Evolutionary conservation across 257 asterid species (phyloP), one percentile per base, ranked within the genome.

Genomic region (Agastache rugosa): DNA sequence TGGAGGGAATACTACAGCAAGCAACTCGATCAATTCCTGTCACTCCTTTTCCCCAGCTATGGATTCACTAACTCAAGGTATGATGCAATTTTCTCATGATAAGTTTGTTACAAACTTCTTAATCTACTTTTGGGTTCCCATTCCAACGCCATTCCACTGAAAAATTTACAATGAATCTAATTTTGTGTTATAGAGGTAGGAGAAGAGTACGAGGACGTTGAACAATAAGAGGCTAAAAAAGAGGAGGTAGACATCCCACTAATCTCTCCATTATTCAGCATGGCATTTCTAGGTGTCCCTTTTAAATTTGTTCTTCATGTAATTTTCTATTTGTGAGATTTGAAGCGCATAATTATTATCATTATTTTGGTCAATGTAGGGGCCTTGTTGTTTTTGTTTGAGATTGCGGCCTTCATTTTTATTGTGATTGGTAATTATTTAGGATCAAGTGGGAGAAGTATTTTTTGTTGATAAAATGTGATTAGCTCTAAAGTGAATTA

Each of bases 1-100:
- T 17, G 51, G 69, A 63, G 69, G 51, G 44, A 37, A 39, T 63
- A 63, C 69, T 63, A 39, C 69, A 63, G 19, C 53, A 63, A 19
- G 11, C 54, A 41, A 39, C 69, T 63, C 2, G 54, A 39, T 41
- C 35, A 20, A 11, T 63, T 63, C 53, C 34, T 63, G 41, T 10
- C 19, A 1, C 69, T 63, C 35, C 2, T 63, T 19, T 63, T 63
- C n/a, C 69, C 68, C 44, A 31, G 15, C n/a, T 17, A 2, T 16
- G 48, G 50, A 34, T 34, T 8, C 68, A 34, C 22, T 31, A 35
- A 62, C 25, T 39, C 53, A 20, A 11, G 69, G 69, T 63, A 63
- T 60, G 11, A 16, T 60, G 11, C 23, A 31, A 7, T 60, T 60
- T 2, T 60, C 6, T 14, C 42, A 14, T 11, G 8, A 23, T 56